phyloP scores from a whole-genome alignment of 192 early-diverging fungal genomes.

The Coemansia sp. region DNA sequence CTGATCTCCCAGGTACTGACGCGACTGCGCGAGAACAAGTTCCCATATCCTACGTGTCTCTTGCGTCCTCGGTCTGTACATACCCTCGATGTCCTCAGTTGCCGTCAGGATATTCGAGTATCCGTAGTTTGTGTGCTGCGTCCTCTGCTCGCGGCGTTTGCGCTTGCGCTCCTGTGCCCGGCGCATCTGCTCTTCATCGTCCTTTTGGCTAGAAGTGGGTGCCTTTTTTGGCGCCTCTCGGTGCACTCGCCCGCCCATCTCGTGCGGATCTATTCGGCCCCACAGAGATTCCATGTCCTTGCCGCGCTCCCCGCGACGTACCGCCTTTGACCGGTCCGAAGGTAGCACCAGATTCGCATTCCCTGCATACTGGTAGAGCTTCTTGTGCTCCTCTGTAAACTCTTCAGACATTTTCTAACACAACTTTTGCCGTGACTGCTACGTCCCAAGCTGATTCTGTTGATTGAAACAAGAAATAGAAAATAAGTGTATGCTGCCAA shows the following conservation, averaged over 20 bases:
- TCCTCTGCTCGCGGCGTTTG: constrained; percentile 30
- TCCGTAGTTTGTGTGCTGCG: constrained; percentile 59
- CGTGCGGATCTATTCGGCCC: constrained; percentile 79
- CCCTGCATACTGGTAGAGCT: constrained; percentile 77
- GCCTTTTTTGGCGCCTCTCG: constrained; percentile 65
- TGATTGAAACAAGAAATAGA: too few species aligned
- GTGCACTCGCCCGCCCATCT: constrained; percentile 80
- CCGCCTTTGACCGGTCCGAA: constrained; percentile 70
- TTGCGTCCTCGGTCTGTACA: constrained; percentile 87
- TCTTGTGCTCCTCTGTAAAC: constrained; percentile 53
- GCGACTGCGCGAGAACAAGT: constrained; percentile 80
- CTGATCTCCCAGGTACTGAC: constrained; percentile 81
- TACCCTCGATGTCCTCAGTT: constrained; percentile 82
- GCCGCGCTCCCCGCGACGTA: constrained; percentile 85
- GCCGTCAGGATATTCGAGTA: constrained; percentile 73
- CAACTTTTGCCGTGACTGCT: too few species aligned
- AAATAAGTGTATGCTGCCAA: too few species aligned
- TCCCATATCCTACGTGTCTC: constrained; percentile 91
- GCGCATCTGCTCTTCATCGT: constrained; percentile 56
- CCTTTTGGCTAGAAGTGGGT: constrained; percentile 39
- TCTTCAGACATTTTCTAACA: constrained; percentile 42
- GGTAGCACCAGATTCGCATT: constrained; percentile 97
- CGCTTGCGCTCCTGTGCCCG: constrained; percentile 14
- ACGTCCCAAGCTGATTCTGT: too few species aligned
- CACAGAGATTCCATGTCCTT: constrained; percentile 93